Evolutionary conservation across 176 grass and related monocot species (phyloP).

Genomic region (Eremochloa ophiuroides): DNA sequence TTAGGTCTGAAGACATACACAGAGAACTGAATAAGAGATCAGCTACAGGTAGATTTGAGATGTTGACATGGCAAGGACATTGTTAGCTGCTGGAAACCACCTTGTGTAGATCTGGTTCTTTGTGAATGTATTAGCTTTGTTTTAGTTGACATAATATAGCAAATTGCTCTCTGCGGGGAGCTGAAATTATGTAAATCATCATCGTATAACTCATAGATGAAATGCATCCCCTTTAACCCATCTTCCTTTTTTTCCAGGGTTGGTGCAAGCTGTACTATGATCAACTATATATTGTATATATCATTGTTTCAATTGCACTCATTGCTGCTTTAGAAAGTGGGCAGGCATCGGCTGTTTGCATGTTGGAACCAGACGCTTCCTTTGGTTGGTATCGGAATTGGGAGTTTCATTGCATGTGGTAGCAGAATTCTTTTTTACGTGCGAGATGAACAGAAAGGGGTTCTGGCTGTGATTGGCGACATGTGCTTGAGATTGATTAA

Average conservation of each 20-base stretch:
- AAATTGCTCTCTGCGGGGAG: conserved; percentile 13
- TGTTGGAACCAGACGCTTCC: not conserved
- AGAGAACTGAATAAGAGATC: conserved; percentile 41
- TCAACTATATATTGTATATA: conserved; percentile 5
- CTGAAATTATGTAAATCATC: conserved; percentile 44
- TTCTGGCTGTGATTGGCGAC: not conserved
- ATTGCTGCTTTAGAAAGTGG: not conserved
- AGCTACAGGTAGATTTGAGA: conserved; percentile 40
- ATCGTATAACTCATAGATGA: conserved; percentile 35
- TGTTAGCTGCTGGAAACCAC: conserved; percentile 25
- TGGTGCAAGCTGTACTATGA: not conserved
- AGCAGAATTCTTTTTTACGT: too few species aligned
- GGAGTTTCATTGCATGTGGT: not conserved
- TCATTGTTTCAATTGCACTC: not conserved
- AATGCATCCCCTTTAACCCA: conserved; percentile 6
- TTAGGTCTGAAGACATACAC: conserved; percentile 35
- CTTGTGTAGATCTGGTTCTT: conserved; percentile 50
- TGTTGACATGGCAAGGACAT: conserved; percentile 23
- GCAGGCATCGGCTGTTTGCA: not conserved
- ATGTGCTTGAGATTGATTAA: not conserved
- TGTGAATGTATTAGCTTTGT: conserved; percentile 24
- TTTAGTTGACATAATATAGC: conserved; percentile 35
- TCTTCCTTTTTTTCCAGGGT: not conserved
- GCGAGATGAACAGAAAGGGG: too few species aligned
- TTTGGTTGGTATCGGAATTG: not conserved